These are phyloP conservation scores for Phytophthora pluvialis DNA, from an alignment of 352 stramenopile genomes.

Conservation along the genomic window DNA sequence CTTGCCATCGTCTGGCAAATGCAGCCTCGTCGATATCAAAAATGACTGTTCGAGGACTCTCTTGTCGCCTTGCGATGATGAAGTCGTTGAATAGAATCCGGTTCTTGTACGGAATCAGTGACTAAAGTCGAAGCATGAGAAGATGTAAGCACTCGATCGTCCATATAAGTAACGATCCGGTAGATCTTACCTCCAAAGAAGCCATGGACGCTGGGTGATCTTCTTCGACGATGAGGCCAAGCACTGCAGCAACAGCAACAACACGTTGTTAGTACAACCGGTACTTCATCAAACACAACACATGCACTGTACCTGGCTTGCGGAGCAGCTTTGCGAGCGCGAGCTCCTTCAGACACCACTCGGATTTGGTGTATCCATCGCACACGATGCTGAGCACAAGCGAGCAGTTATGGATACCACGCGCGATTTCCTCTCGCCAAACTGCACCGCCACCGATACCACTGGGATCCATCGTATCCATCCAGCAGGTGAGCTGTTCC, in stretches of 20 bases:
- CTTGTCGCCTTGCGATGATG: constrained; percentile 40
- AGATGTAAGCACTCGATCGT: not conserved
- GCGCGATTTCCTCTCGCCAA: constrained; percentile 84
- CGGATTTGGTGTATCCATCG: constrained; percentile 73
- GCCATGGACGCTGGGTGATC: constrained; percentile 43
- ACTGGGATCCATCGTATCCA: constrained; percentile 86
- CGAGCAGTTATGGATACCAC: constrained; percentile 76
- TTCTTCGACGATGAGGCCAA: constrained; percentile 63
- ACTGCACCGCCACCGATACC: constrained; percentile 78
- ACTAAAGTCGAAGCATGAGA: constrained; percentile 19
- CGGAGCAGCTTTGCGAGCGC: constrained; percentile 76
- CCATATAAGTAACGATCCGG: not conserved
- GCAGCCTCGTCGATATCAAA: constrained; percentile 61
- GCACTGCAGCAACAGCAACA: constrained; percentile 31
- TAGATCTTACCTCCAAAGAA: constrained; percentile 28
- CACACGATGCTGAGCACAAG: constrained; percentile 78
- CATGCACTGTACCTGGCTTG: constrained; percentile 52
- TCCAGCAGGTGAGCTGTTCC: constrained; percentile 74
- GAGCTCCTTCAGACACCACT: constrained; percentile 86
- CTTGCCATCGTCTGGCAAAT: constrained; percentile 52
- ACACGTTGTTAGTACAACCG: constrained; percentile 11
- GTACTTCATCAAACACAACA: constrained; percentile 23
- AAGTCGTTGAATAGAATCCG: constrained; percentile 66
- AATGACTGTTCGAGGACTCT: constrained; percentile 41
- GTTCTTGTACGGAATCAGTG: constrained; percentile 52